Percentiles rank a stretch among this genome's conserved stretches.
phyloP scores from a whole-genome alignment of 768 basidiomycete species.

The Cyclocybe cylindracea region DNA sequence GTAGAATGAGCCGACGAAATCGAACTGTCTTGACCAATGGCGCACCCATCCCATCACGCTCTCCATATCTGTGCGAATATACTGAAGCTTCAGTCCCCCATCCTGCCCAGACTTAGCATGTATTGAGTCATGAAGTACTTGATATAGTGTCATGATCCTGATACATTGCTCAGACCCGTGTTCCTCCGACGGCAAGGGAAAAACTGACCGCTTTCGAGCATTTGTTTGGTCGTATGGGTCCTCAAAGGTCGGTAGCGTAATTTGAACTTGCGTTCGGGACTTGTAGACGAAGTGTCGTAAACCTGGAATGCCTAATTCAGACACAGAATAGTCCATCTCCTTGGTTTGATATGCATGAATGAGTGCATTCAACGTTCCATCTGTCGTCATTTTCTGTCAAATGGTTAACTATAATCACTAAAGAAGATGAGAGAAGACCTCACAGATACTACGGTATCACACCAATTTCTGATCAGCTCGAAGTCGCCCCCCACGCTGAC shows the following conservation, averaged over 20 bases:
- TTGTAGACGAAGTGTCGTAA: constrained; percentile 96
- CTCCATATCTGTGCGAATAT: constrained; percentile 82
- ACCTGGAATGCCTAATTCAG: constrained; percentile 84
- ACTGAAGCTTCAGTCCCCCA: constrained; percentile 81
- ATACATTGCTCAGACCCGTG: background rate
- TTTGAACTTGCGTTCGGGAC: constrained; percentile 84
- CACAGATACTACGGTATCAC: constrained; percentile 64
- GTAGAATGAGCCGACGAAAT: background rate
- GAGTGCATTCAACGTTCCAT: constrained; percentile 57
- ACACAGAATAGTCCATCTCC: constrained; percentile 65
- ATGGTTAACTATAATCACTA: background rate
- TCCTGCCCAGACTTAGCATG: constrained; percentile 89
- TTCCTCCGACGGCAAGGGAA: background rate
- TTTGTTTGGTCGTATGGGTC: constrained; percentile 73
- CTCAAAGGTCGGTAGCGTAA: constrained; percentile 84
- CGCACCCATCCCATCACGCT: constrained; percentile 94
- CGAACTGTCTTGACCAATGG: background rate
- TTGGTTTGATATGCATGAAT: constrained; percentile 45
- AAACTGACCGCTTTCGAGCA: constrained; percentile 58
- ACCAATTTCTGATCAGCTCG: constrained; percentile 79
- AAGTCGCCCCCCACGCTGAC: constrained; percentile 85
- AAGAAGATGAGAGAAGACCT: constrained; percentile 12
- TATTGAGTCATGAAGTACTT: constrained; percentile 83
- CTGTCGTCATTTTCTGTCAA: constrained; percentile 63
- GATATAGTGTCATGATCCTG: constrained; percentile 86